Base-by-base conservation (phyloP, 2,329 filamentous ascomycete genomes). In the Dactylellina leptospora region DNA sequence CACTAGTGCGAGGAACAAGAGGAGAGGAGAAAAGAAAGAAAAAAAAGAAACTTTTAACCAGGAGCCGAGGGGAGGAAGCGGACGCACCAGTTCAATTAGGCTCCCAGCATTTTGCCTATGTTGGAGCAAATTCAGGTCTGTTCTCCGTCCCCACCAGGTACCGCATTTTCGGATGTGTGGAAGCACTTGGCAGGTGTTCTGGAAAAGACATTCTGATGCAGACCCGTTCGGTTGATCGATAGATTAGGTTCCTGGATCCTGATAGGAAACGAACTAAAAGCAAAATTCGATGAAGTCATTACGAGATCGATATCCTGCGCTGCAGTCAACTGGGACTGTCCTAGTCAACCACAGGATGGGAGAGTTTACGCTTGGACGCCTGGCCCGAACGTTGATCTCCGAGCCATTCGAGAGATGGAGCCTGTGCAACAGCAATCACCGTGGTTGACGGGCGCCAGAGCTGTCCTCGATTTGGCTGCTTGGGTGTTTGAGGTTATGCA, bases 31-130 rank as follows among this genome's bases (percentile, higher is more conserved):
- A n/a, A n/a, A n/a, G n/a, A 59, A 53, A 13, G 25, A 38, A 28
- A 30, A 63, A 72, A 72, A 72, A 72, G 68, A 63, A 72, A 72
- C 45, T 42, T 72, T 72, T 72, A 72, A 47, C 68, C 68, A 64
- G 54, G 50, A 72, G 68, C 68, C 68, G 68, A 72, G 55, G n/a
- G n/a, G 63, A 50, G 68, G 68, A 60, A 72, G 68, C 68, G 68
- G 68, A 23, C 48, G 53, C 68, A 64, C 51, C 68, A 54, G 51
- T 72, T 72, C 68, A 72, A 72, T 72, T 72, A 72, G 68, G 68
- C 68, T 72, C 68, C 68, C 68, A 72, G 59, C 59, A 72, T 72
- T 72, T 72, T 72, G 68, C 68, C 68, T 72, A 71, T 71, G 68
- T 72, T 48, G 23, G n/a, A 66, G 61, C 66, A 62, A 56, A 71